Conservation (phyloP, 75 land plant genomes). For the Pseudotsuga menziesii region DNA sequence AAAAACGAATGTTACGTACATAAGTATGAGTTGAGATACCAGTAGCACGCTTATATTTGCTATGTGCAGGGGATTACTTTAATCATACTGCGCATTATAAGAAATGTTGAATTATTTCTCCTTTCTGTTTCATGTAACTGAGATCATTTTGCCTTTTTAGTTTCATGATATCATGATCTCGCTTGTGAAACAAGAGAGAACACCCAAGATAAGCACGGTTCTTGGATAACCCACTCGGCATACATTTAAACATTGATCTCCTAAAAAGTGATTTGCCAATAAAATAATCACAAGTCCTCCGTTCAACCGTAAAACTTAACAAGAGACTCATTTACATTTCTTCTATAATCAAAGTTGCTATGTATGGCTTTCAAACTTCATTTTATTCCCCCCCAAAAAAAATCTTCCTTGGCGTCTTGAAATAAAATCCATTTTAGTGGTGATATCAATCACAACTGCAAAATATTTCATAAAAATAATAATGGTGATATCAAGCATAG, state of each 20-base stretch:
- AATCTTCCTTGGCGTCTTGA: not conserved
- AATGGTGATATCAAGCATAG: too few species aligned
- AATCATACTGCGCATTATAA: not conserved
- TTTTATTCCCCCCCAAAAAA: not conserved
- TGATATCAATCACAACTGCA: not conserved
- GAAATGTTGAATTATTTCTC: not conserved
- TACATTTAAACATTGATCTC: not conserved
- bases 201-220: not conserved
- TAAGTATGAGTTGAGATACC: not conserved
- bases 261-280: not conserved
- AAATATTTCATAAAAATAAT: too few species aligned
- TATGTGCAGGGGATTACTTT: not conserved
- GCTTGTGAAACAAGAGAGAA: not conserved
- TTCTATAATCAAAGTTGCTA: not conserved
- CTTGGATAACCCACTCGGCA: not conserved
- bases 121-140: too few species aligned
- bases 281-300: not conserved
- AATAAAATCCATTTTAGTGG: not conserved
- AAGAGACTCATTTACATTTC: not conserved
- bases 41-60: not conserved
- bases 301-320: not conserved
- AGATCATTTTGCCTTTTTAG: not conserved
- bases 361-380: not conserved
- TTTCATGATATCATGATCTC: not conserved
- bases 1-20: not conserved